phyloP scores from a whole-genome alignment of 2,329 filamentous ascomycete species.

The Periconia digitata region DNA sequence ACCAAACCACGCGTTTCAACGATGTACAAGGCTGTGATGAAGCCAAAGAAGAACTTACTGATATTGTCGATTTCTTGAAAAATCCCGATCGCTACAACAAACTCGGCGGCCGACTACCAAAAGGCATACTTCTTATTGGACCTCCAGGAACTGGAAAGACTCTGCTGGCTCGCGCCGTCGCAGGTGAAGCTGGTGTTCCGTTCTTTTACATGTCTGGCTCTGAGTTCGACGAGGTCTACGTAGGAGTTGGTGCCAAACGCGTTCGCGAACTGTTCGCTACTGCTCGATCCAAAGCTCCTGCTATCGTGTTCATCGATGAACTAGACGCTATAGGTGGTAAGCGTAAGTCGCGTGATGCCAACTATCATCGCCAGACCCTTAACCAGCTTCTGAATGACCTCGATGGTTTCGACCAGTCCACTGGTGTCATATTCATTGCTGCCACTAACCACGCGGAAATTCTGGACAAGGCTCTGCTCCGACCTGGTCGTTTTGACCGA shows the following conservation, averaged over 20 bases:
- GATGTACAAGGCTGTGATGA: conserved; percentile 98
- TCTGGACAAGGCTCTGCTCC: conserved; percentile 90
- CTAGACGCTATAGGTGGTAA: conserved; percentile 93
- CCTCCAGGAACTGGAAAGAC: conserved; percentile 98
- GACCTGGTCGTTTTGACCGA: conserved; percentile 93
- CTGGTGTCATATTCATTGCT: conserved; percentile 90
- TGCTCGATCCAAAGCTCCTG: conserved; percentile 81
- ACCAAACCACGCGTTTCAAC: conserved; percentile 85
- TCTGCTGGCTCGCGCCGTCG: conserved; percentile 89
- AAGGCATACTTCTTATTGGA: conserved; percentile 91
- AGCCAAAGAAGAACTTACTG: conserved; percentile 95
- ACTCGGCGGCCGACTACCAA: conserved; percentile 93
- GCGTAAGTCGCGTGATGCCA: conserved; percentile 87
- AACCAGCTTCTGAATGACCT: conserved; percentile 97
- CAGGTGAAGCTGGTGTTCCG: conserved; percentile 93
- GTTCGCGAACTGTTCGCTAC: conserved; percentile 89
- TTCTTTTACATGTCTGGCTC: conserved; percentile 99
- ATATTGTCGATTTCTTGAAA: conserved; percentile 93
- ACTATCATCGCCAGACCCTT: conserved; percentile 94
- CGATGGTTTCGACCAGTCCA: conserved; percentile 94
- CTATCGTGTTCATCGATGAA: conserved; percentile 95
- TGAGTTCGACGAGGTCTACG: conserved; percentile 98
- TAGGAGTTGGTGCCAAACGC: conserved; percentile 93
- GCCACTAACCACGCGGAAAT: conserved; percentile 95
- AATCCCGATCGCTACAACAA: conserved; percentile 92